Percentiles rank a stretch among this genome's conserved stretches.
Conservation (phyloP, 2,329 filamentous ascomycete species). For the Fusarium begoniae region DNA sequence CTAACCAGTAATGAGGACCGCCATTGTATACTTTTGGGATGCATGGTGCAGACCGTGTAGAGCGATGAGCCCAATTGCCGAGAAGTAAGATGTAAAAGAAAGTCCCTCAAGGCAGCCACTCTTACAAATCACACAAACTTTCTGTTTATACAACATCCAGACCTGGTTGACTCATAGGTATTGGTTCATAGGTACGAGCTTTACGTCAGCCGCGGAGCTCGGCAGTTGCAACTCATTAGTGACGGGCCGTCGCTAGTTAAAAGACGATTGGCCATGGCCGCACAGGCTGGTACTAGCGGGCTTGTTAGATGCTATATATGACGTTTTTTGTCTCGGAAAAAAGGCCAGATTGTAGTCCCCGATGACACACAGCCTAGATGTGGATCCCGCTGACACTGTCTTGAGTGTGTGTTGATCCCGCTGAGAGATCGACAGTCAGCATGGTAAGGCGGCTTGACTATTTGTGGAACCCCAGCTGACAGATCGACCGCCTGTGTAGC, state of each 20-base stretch:
- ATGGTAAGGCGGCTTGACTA: neutral
- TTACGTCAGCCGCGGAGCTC: neutral
- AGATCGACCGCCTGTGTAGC: neutral
- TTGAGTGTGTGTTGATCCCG: neutral
- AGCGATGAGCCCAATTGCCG: neutral
- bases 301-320: neutral
- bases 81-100: neutral
- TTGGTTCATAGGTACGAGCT: neutral
- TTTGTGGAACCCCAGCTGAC: neutral
- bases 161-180: neutral
- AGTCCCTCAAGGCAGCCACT: neutral
- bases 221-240: neutral
- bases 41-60: neutral
- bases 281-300: neutral
- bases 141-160: neutral
- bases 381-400: neutral
- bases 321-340: neutral
- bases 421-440: neutral
- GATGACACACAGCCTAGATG: neutral
- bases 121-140: rapidly evolving
- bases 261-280: neutral
- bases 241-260: neutral
- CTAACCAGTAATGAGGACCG: rapidly evolving
- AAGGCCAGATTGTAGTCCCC: neutral
- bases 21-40: neutral